A percentile compares a stretch with the other conserved stretches of the same genome.
These are phyloP conservation scores for Apophysomyces sp. DNA, from an alignment of 371 early-diverging fungal genomes.

Conservation along the genomic window DNA sequence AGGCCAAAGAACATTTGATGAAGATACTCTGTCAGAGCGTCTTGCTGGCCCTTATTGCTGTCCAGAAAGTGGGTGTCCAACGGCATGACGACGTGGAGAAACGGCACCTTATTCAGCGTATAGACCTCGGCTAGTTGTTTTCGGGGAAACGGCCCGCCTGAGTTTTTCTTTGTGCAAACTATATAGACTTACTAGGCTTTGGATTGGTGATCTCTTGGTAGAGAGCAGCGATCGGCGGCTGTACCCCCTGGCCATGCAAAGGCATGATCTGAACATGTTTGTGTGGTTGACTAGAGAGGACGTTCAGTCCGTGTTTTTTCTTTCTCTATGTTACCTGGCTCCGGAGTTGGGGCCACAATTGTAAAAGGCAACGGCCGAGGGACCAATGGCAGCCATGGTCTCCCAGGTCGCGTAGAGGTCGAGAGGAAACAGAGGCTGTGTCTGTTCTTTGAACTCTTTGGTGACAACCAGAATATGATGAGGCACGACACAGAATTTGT, in stretches of 20 bases:
- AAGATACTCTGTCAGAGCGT: slow-evolving; percentile 36
- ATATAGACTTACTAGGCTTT: slow-evolving; percentile 43
- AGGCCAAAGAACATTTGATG: slow-evolving; percentile 50
- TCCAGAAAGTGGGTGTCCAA: slow-evolving; percentile 35
- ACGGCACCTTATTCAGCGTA: slow-evolving; percentile 40
- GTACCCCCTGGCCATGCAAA: slow-evolving; percentile 24
- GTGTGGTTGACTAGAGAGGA: slow-evolving; percentile 54
- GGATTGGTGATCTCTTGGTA: slow-evolving; percentile 45
- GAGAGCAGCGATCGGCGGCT: slow-evolving; percentile 53
- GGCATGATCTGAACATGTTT: slow-evolving; percentile 77
- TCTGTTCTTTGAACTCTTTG: slow-evolving; percentile 70
- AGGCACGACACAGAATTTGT: slow-evolving; percentile 75
- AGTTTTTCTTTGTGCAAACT: no score
- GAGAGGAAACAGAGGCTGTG: slow-evolving; percentile 54
- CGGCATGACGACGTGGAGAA: slow-evolving; percentile 43
- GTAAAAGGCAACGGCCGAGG: slow-evolving; percentile 60
- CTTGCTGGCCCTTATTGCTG: slow-evolving; percentile 17
- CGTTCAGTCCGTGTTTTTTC: not conserved
- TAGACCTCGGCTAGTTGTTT: slow-evolving; percentile 38
- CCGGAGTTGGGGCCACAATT: slow-evolving; percentile 76
- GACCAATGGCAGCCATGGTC: slow-evolving; percentile 42
- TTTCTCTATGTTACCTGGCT: slow-evolving; percentile 51
- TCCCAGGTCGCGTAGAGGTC: slow-evolving; percentile 62
- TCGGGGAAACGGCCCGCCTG: not conserved
- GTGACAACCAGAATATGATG: slow-evolving; percentile 70